Conservation (phyloP, 2,329 filamentous ascomycete genomes). For the Claviceps pazoutovae region DNA sequence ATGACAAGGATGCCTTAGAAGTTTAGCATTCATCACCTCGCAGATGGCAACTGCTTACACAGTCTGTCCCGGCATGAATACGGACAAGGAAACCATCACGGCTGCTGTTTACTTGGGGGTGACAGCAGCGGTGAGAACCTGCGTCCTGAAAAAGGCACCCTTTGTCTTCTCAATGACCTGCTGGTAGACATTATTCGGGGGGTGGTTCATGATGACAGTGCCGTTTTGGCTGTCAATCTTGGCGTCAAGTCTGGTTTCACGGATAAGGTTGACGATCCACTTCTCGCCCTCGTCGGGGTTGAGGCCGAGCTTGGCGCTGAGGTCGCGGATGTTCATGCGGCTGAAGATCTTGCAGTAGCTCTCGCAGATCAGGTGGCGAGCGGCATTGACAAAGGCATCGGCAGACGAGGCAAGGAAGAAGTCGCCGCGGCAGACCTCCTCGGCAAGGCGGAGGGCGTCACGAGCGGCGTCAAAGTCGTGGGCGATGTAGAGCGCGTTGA, state of each 20-base stretch:
- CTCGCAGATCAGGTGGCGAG: conserved; percentile 93
- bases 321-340: conserved; percentile 93
- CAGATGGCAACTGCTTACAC: neutral
- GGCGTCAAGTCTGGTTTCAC: conserved; percentile 90
- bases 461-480: conserved; percentile 78
- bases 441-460: conserved; percentile 77
- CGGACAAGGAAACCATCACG: neutral
- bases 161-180: conserved; percentile 99
- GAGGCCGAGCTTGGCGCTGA: conserved; percentile 81
- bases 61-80: too few relatives aligned
- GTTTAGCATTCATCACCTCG: neutral
- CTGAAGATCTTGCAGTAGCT: conserved; percentile 99
- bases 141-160: conserved; percentile 96
- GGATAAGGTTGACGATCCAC: conserved; percentile 99
- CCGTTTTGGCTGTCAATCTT: conserved; percentile 99
- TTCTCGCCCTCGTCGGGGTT: conserved; percentile 95
- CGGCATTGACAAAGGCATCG: conserved; percentile 84
- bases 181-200: conserved; percentile 95
- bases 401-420: conserved; percentile 85
- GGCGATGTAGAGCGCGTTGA: conserved; percentile 88
- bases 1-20: too few relatives aligned
- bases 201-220: conserved; percentile 98
- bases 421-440: conserved; percentile 81
- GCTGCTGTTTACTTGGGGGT: conserved; percentile 28
- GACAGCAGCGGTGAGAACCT: conserved; percentile 66